Base-by-base conservation (phyloP, 176 grass and related monocot species). In the Microstegium vimineum region DNA sequence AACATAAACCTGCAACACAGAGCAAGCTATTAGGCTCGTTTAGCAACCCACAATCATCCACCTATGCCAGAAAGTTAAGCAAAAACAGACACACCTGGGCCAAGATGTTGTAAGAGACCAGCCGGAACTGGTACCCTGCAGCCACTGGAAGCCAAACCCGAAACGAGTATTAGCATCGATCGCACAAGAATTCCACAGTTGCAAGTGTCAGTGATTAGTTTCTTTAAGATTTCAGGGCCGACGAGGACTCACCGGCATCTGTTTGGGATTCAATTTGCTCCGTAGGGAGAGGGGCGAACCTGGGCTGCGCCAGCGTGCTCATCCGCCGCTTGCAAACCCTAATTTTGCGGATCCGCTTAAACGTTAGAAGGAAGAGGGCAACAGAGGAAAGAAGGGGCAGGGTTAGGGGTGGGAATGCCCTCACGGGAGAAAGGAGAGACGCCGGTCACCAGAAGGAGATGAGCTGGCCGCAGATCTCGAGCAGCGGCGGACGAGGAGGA, bases 51-150 rank as follows among this genome's bases (percentile, higher is more conserved):
- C 54, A 5, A 66, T 9, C 20, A 57, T 37, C 25, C 38, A 8
- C 37, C 37, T 38, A 85, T 23, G 5, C 37, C 37, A 38, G 7
- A 76, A 77, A 25, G 6, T 18, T 31, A 81, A 51, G 62, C 3
- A 84, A 82, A 63, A 13, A 46, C 32, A 6, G 1, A 2, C 84
- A 49, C 89, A 97, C 92, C 95, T 98, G 95, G 10, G 95, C 95
- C 63, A 98, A 84, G 73, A 98, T 93, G 77, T 98, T 98, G 75
- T 98, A 98, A 11, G 95, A 94, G 41, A 98, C 89, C 59, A 98
- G 66, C 31, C 92, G 70, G 83, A 98, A 93, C 76, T 87, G 88
- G 80, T 85, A 83, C 70, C 81, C 81, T 75, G 79, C 35, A 85
- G 81, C 36, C 73, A 73, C 88, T 90, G 66, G 43, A 83, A 65